Evolutionary conservation across 805 yeast species (phyloP), one percentile per base, ranked within the genome.

Genomic region (Danielozyma ontarioensis): DNA sequence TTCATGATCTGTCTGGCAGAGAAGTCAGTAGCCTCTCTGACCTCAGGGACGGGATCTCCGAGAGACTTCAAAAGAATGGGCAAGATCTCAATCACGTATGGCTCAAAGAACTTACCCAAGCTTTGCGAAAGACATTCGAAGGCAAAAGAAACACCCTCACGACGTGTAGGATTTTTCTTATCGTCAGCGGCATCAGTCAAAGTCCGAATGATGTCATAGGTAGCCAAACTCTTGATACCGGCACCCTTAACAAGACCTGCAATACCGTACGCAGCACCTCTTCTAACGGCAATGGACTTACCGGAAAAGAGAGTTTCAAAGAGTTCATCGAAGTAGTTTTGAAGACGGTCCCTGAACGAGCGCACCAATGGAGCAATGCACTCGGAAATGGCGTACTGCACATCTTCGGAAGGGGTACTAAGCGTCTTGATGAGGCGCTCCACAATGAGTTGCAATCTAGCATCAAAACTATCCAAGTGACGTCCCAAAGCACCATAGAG

Each of bases 231-330:
- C 38, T 77, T 71, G 33, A 93, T 77, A 45, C 98, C 98, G 15
- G 78, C 73, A 37, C 99, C 98, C 51, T 85, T 82, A 3, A 84
- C 90, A 28, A 93, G 60, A 42, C 99, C 99, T 15, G 97, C 84
- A 46, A 93, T 73, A 57, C 97, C 98, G 62, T 85, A 88, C 1
- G 97, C 97, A 2, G 96, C 90, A 51, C 97, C 99, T 44, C 90
- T 74, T 53, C 96, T 73, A n/a, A 69, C 65, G 1, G 74, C 72
- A 25, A 65, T 50, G 14, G 39, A 35, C 2, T 61, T 45, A 2
- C 77, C 78, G 6, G 59, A 54, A 50, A 84, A 77, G 17, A 89
- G 62, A 43, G 73, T 77, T 4, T 64, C 74, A 50, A 84, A 72
- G 31, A 88, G 62, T 3, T 50, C 45, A 24, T 80, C 83, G 36